Evolutionary conservation across 306 rosid genomes (phyloP).

Genomic region (Prunus salicina): DNA sequence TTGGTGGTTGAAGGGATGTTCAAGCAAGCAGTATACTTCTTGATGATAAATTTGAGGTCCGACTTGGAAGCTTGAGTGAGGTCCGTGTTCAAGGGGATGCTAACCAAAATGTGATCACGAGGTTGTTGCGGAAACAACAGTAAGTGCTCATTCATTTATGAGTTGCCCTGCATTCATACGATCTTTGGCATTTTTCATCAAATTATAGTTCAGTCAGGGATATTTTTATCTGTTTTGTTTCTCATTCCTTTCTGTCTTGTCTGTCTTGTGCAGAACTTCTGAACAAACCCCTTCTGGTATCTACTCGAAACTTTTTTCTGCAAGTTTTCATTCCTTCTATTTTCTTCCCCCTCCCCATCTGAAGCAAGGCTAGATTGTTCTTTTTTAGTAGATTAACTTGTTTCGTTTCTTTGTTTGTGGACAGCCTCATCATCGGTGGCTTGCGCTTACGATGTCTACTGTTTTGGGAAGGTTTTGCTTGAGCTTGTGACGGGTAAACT

Average conservation of each 20-base stretch:
- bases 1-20: slow-evolving; percentile 61
- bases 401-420: slow-evolving; percentile 22
- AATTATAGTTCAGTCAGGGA: neutral
- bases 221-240: neutral
- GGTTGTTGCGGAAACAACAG: slow-evolving; percentile 73
- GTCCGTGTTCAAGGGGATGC: slow-evolving; percentile 66
- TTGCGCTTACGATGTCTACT: slow-evolving; percentile 68
- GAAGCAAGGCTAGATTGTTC: neutral
- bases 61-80: slow-evolving; percentile 94
- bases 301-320: neutral
- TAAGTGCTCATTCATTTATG: slow-evolving; percentile 35
- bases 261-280: slow-evolving; percentile 56
- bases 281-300: slow-evolving; percentile 59
- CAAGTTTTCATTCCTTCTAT: neutral
- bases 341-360: neutral
- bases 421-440: slow-evolving; percentile 59
- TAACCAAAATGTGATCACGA: slow-evolving; percentile 62
- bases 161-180: neutral
- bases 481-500: slow-evolving; percentile 90
- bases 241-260: neutral
- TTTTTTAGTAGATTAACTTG: neutral
- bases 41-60: slow-evolving; percentile 94
- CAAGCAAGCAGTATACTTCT: slow-evolving; percentile 97
- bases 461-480: slow-evolving; percentile 83
- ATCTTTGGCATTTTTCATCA: slow-evolving; percentile 6